Evolutionary conservation across 768 basidiomycete genomes (phyloP), one percentile per base, ranked within the genome.

Genomic region (Phaffia australis): DNA sequence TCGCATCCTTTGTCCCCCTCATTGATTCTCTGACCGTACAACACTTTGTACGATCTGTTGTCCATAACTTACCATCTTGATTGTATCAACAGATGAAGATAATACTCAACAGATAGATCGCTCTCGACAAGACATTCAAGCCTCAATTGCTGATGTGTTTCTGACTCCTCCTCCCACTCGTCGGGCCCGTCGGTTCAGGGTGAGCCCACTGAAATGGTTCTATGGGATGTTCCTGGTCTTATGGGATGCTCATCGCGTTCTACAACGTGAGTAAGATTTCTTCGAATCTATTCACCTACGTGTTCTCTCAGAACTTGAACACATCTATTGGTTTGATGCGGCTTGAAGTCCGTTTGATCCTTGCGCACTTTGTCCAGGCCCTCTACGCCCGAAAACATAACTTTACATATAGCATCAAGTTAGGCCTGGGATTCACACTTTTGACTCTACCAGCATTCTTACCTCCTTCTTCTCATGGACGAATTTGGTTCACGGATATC

Each of bases 381-480:
- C 25, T 69, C n/a, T 42, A 50, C 14, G 49, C 52, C 9, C 62
- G 63, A 5, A 56, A 59, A 15, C 15, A 6, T 3, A 62, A 69
- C 52, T 54, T 69, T 19, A 56, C 47, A 21, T 56, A 69, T 48
- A 58, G 57, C 15, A 52, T 69, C 57, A 69, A 64, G 27, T 49
- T 68, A 1, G 52, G 56, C 11, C 54, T 54, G 8, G 48, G 35
- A 9, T 71, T 76, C 1, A 63, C 67, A 21, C 71, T 77, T 0
- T 65, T 77, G 0, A 61, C 76, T 14, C n/a, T 77, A 0, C 76
- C 77, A 1, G 75, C 72, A 0, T 71, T 74, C 14, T 58, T 77
- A 4, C 72, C 72, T 2, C 68, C 71, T 6, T 66, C 66, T 18
- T 57, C 60, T 19, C 27, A 18, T 27, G 69, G 74, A 8, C 47